Base-by-base conservation (phyloP, 1,284 basidiomycete genomes). In the Cryptococcus sp. region DNA sequence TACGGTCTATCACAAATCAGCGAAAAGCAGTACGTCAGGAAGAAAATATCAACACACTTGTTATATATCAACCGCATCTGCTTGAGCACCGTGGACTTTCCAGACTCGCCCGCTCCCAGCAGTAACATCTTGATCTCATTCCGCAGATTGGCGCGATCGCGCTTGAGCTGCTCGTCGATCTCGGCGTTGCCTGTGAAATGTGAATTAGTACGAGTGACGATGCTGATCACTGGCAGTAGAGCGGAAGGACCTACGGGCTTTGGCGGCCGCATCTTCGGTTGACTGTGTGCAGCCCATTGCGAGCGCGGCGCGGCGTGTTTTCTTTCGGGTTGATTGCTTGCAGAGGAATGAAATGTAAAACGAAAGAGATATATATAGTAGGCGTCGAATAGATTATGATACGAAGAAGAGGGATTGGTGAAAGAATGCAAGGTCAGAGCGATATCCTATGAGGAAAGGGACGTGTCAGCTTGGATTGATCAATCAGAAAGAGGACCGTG, bases 31-130 rank as follows among this genome's bases (percentile, higher is more conserved):
- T 47, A n/a, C 4, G 13, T 15, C 17, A 10, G 6, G 16, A 35
- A 10, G 11, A 5, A 11, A 31, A 50, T 25, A 2, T 42, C 16
- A 19, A 54, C 77, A 55, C 56, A 78, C 76, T 76, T 78, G 70
- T 78, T 89, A 77, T 95, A 90, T 60, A 96, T 95, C 76, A 95
- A 86, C 75, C 94, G 92, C 93, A 95, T 95, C 80, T 95, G 93
- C 81, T 96, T 95, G 62, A 96, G 83, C 23, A 96, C 89, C 2
- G 93, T 95, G 22, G 91, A 93, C 86, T 93, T 78, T 41, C 77
- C 93, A 57, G 91, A 93, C 83, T 95, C 92, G 80, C 93, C 91
- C 59, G 93, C 92, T 68, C 93, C 93, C 47, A 95, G 82, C 59
- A 95, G 77, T 69, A 77, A 64, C 74, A 79, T 79, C 71, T 94